Percentiles rank a stretch among this genome's conserved stretches.
phyloP scores from a whole-genome alignment of 75 land plant genomes.

The Picea glauca region DNA sequence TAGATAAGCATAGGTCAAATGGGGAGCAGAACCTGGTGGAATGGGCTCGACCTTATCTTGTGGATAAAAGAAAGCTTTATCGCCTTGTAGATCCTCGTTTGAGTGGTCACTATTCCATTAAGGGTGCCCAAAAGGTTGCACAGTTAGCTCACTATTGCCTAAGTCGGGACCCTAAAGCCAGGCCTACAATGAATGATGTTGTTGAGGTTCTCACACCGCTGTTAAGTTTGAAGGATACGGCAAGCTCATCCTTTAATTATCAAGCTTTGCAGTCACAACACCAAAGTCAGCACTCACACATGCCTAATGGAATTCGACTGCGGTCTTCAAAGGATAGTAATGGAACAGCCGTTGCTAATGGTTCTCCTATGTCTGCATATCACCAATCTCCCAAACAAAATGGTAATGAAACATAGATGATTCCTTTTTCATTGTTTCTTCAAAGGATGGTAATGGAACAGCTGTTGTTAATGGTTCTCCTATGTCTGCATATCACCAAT shows the following conservation, averaged over 20 bases:
- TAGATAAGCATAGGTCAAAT: slow-evolving; percentile 41
- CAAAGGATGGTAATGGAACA: slow-evolving; percentile 10
- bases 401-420: slow-evolving; percentile 5
- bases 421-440: background rate
- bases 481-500: slow-evolving; percentile 14
- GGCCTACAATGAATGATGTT: slow-evolving; percentile 43
- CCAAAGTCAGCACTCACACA: background rate
- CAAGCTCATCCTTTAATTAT: slow-evolving; percentile 24
- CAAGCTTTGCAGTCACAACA: slow-evolving; percentile 21
- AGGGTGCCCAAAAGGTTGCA: slow-evolving; percentile 37
- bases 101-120: slow-evolving; percentile 41
- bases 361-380: slow-evolving; percentile 18
- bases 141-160: slow-evolving; percentile 36
- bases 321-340: slow-evolving; percentile 7
- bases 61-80: slow-evolving; percentile 28
- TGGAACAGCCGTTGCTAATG: slow-evolving; percentile 13
- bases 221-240: slow-evolving; percentile 28
- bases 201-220: slow-evolving; percentile 36
- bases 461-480: slow-evolving; percentile 16
- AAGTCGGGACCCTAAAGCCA: slow-evolving; percentile 33
- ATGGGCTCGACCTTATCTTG: slow-evolving; percentile 41
- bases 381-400: slow-evolving; percentile 9
- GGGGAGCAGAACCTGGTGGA: slow-evolving; percentile 48
- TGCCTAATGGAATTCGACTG: background rate
- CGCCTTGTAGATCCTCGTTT: slow-evolving; percentile 34